phyloP scores from a whole-genome alignment of 768 basidiomycete genomes.

The Chalciporus chontae region DNA sequence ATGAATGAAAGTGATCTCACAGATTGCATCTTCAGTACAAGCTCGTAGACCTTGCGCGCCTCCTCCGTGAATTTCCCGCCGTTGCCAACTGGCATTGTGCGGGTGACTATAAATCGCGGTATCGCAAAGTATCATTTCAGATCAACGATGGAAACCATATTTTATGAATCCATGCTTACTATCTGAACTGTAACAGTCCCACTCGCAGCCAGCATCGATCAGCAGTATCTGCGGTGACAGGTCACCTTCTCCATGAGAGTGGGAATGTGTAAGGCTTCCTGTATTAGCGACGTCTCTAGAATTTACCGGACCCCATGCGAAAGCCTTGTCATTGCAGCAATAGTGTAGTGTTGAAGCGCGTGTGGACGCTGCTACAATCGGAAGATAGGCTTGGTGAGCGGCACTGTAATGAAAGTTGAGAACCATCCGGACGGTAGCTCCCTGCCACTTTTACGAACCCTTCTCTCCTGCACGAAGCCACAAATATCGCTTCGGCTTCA shows the following conservation, averaged over 20 bases:
- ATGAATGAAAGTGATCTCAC: constrained; percentile 33
- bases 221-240: constrained; percentile 71
- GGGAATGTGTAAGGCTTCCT: constrained; percentile 41
- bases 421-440: background rate
- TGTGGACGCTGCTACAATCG: constrained; percentile 85
- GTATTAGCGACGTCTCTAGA: constrained; percentile 53
- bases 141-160: background rate
- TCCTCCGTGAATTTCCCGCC: constrained; percentile 84
- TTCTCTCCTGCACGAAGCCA: constrained; percentile 83
- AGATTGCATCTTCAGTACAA: constrained; percentile 90
- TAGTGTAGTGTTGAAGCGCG: constrained; percentile 92
- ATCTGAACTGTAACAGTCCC: constrained; percentile 63
- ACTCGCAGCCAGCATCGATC: constrained; percentile 96
- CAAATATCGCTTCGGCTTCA: constrained; percentile 92
- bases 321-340: constrained; percentile 87
- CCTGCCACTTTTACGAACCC: constrained; percentile 45
- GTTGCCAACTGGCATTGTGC: constrained; percentile 92
- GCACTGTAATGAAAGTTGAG: constrained; percentile 43
- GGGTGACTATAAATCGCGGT: constrained; percentile 57
- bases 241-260: constrained; percentile 24
- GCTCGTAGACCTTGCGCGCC: constrained; percentile 76
- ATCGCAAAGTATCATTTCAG: constrained; percentile 16
- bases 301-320: constrained; percentile 77
- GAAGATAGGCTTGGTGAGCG: constrained; percentile 85
- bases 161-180: constrained; percentile 36